Evolutionary conservation across 108 stramenopile species (phyloP).

Genomic region (Skeletonema tropicum): DNA sequence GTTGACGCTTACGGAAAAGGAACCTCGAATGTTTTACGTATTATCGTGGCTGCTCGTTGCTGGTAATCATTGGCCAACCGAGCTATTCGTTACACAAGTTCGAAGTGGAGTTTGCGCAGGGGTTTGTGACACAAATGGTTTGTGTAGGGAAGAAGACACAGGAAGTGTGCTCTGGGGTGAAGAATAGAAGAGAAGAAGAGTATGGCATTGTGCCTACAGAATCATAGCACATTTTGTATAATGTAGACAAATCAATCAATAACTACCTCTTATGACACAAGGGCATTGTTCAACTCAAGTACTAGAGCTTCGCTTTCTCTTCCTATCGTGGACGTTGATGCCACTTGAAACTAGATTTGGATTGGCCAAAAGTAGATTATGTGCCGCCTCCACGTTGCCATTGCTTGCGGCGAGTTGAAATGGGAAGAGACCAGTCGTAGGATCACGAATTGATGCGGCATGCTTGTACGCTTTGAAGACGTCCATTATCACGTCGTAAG

Average conservation of each 20-base stretch:
- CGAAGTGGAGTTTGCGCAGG: neutral
- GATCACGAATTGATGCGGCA: neutral
- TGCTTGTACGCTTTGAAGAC: neutral
- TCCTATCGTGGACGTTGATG: neutral
- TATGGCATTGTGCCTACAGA: neutral
- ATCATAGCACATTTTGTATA: neutral
- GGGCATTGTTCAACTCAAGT: neutral
- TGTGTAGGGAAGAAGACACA: neutral
- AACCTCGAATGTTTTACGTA: neutral
- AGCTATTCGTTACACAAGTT: neutral
- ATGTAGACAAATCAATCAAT: neutral
- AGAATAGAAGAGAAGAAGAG: neutral
- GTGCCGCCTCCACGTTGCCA: too few species aligned
- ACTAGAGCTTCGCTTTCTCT: neutral
- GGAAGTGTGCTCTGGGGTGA: neutral
- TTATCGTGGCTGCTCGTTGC: neutral
- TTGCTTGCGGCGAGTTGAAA: neutral
- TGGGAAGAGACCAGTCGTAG: neutral
- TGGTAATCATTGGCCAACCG: neutral
- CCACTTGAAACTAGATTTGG: neutral
- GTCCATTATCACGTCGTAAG: neutral
- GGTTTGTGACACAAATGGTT: neutral
- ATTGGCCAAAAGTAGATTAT: too few species aligned
- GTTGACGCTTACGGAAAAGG: neutral
- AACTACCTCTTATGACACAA: neutral